A percentile compares a stretch with the other conserved stretches of the same genome.
phyloP scores from a whole-genome alignment of 139 green algal species.

The Micromonas pusilla region DNA sequence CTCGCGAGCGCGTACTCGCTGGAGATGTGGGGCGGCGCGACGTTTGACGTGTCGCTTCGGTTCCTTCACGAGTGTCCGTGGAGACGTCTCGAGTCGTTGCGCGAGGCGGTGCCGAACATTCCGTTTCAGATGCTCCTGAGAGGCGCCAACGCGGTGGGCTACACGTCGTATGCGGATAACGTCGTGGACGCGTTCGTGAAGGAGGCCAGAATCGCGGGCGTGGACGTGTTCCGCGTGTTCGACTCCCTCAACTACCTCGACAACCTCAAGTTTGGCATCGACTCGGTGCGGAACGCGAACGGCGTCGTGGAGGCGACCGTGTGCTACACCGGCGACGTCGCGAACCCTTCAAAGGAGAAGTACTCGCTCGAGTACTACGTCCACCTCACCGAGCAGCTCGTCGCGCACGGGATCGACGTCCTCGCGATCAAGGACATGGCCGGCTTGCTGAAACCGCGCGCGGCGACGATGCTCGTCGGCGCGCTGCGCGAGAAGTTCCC shows the following conservation, averaged over 20 bases:
- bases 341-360: constrained; percentile 51
- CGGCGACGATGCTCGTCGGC: constrained; percentile 71
- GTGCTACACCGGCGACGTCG: constrained; percentile 87
- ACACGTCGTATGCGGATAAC: constrained; percentile 85
- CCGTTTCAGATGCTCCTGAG: constrained; percentile 93
- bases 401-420: constrained; percentile 70
- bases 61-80: constrained; percentile 81
- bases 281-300: constrained; percentile 59
- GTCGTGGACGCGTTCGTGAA: constrained; percentile 67
- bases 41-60: constrained; percentile 83
- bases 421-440: constrained; percentile 74
- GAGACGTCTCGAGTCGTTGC: constrained; percentile 74
- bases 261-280: constrained; percentile 83
- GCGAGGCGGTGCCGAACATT: constrained; percentile 79
- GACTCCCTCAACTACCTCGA: constrained; percentile 75
- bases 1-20: constrained; percentile 62
- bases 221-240: constrained; percentile 81
- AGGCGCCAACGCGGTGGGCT: constrained; percentile 80
- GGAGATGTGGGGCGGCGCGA: constrained; percentile 91
- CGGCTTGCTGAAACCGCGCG: constrained; percentile 71
- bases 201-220: constrained; percentile 53
- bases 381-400: constrained; percentile 68
- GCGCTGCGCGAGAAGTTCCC: constrained; percentile 67
- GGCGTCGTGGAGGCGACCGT: constrained; percentile 79
- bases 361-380: constrained; percentile 93